Evolutionary conservation across 1,284 basidiomycete genomes (phyloP), one percentile per base, ranked within the genome.

Genomic region (Tremellales sp.): DNA sequence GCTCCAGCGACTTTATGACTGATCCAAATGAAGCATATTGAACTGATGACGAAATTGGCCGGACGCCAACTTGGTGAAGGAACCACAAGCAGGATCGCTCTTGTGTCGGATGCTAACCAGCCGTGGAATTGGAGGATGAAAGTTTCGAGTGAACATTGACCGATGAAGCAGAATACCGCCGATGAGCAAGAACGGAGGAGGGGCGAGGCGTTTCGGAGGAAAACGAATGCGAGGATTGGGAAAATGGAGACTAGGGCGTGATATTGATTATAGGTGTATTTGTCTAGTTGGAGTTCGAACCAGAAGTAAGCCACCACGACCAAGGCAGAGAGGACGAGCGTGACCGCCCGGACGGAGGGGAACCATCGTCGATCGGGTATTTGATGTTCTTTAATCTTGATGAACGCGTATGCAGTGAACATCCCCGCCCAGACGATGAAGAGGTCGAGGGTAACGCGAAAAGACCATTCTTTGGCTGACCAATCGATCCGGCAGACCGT

Each of bases 61-160:
- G 82, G 79, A 40, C 89, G 79, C 79, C 84, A 86, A 36, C 72
- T 73, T 4, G 82, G 84, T 19, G 85, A 84, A 0, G 88, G 88
- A 40, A 92, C 75, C 44, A 92, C 80, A 46, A 90, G 74, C 31
- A 93, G 78, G 54, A 92, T 79, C 17, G 87, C 87, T 67, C 88
- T 88, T 17, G 87, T 89, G 65, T 93, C 89, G 4, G 81, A 86
- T 0, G 86, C 89, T 33, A 93, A 79, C 86, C 89, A 92, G 45
- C 89, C 78, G 70, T 93, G 89, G 73, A 85, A 92, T 68, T 93
- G 88, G 56, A 91, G 82, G 64, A 92, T 86, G 68, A 89, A 91
- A 0, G 87, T 85, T 72, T 91, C 88, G 40, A 91, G 78, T 4
- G 86, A 88, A 70, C 86, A 88, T 64, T 79, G 82, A 37, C 89